Base-by-base conservation (phyloP, 495 filamentous ascomycete genomes). In the Polyplosphaeria fusca region DNA sequence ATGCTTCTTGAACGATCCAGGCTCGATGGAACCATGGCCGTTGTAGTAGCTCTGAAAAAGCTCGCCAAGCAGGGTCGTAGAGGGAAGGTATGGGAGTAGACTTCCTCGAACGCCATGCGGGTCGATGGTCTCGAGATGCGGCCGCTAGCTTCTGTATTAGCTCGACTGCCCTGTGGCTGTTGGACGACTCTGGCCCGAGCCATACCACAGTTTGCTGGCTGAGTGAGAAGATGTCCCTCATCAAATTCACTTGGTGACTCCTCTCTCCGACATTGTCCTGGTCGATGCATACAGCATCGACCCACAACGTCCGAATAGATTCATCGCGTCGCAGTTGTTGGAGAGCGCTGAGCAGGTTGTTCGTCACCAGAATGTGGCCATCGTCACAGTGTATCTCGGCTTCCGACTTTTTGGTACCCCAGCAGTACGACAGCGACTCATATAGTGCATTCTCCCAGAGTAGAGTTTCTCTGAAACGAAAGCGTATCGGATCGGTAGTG, bases 241-340 rank as follows among this genome's bases (percentile, higher is more conserved):
- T 52, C 40, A 46, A 22, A n/a, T 16, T n/a, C 23, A 60, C 47
- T 32, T 60, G 56, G 0, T 44, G 19, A 14, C 35, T 26, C 20
- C 49, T 22, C 35, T 60, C 56, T 30, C 35, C 26, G 4, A 28
- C 23, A 42, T 60, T 43, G 18, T 26, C 22, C 35, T 61, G 51
- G 25, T 61, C 50, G 42, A 61, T 61, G 25, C 51, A 61, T 16
- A 61, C 44, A 5, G 28, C 37, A 28, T 55, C 58, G 7, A 45
- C 45, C 58, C 43, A 61, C 7, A 61, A 28, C 13, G 28, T 27
- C 28, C 28, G 45, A 4, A n/a, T 19, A 20, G 5, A 12, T 13
- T 53, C 30, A 3, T 19, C n/a, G 5, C 46, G 19, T 30, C 49
- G 40, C 22, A 54, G 23, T 12, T 35, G 48, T 4, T 45, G 14